These are phyloP conservation scores for Thuja plicata DNA, from an alignment of 83 land plant genomes.

Conservation along the genomic window DNA sequence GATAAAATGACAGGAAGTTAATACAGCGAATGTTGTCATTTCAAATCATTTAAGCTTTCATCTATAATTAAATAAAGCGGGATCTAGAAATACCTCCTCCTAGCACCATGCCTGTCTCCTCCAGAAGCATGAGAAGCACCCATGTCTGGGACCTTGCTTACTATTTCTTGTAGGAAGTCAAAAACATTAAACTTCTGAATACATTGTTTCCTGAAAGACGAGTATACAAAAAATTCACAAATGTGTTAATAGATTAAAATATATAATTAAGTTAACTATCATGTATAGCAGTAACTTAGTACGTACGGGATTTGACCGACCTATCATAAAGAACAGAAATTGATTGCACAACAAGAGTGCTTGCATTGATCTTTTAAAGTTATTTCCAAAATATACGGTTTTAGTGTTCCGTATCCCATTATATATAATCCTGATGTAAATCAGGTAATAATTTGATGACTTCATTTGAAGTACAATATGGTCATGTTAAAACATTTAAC, in stretches of 20 bases:
- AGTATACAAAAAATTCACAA: not conserved
- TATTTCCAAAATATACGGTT: not conserved
- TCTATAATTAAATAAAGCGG: not conserved
- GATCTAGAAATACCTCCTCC: constrained; percentile 50
- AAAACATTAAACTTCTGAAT: constrained; percentile 65
- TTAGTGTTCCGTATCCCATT: not conserved
- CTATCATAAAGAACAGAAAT: too few relatives aligned
- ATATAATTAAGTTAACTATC: not conserved
- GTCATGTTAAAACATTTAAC: too few relatives aligned
- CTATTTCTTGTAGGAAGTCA: constrained; percentile 76
- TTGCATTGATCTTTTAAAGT: not conserved
- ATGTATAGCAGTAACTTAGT: not conserved
- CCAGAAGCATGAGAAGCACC: constrained; percentile 52
- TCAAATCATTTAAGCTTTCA: not conserved
- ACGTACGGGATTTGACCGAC: too few relatives aligned
- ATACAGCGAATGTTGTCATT: not conserved
- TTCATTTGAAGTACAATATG: too few relatives aligned
- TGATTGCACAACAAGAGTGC: not conserved
- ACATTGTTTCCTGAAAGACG: constrained; percentile 73
- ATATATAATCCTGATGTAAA: too few relatives aligned
- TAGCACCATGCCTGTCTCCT: constrained; percentile 47
- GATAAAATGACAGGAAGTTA: not conserved
- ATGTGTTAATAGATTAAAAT: not conserved
- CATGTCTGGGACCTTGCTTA: constrained; percentile 70
- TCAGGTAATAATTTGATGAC: not conserved